Conservation (phyloP, 768 basidiomycete genomes). For the Agaricus bisporus region DNA sequence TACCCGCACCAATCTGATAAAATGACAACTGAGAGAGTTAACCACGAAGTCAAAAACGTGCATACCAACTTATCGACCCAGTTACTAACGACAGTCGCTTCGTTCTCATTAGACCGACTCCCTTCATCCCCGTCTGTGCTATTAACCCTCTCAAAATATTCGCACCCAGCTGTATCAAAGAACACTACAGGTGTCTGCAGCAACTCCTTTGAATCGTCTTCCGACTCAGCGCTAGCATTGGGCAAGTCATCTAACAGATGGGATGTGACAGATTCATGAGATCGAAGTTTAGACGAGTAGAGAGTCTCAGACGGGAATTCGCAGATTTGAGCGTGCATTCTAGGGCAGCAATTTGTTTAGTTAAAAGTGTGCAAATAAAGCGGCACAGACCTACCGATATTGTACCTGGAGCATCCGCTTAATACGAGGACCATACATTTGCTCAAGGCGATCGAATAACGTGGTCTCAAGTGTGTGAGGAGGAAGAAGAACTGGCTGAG, state of each 20-base stretch:
- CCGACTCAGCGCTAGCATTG: constrained; percentile 39
- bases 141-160: constrained; percentile 83
- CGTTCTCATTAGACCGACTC: constrained; percentile 91
- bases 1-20: constrained; percentile 49
- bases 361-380: not conserved
- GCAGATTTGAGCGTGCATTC: constrained; percentile 87
- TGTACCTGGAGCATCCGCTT: constrained; percentile 88
- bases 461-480: constrained; percentile 81
- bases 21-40: not conserved
- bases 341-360: constrained; percentile 19
- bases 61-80: constrained; percentile 78
- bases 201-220: constrained; percentile 68
- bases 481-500: constrained; percentile 33
- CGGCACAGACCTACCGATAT: constrained; percentile 57
- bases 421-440: constrained; percentile 76
- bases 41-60: not conserved
- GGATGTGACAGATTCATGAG: constrained; percentile 62
- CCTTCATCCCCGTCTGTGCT: constrained; percentile 70
- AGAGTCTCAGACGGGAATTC: constrained; percentile 80
- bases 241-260: constrained; percentile 73
- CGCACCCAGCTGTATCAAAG: constrained; percentile 91
- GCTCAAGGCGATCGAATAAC: constrained; percentile 87
- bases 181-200: constrained; percentile 81
- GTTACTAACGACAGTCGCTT: constrained; percentile 75
- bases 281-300: constrained; percentile 65